Base-by-base conservation (phyloP, 106 monocot species). In the Chionographis japonica region DNA sequence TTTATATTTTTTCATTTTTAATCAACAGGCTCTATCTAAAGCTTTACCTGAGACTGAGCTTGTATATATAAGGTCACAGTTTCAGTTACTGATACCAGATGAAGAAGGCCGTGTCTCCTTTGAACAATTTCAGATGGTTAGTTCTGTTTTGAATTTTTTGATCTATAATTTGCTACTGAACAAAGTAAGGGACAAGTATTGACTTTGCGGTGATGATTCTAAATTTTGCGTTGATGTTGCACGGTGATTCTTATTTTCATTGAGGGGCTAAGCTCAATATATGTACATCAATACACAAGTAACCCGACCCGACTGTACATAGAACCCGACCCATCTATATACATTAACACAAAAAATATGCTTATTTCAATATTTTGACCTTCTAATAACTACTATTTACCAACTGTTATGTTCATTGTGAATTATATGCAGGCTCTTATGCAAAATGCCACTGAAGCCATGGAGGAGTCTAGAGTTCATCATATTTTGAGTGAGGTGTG, bases 41-140 rank as follows among this genome's bases (percentile, higher is more conserved):
- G 78, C 78, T 60, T 67, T 78, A 54, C 66, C 78, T 27, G 72
- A 78, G 66, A 54, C 67, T 56, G 72, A 78, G 52, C 62, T 78
- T 4, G 27, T 27, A 27, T 27, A 27, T 27, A 27, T 27, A 27
- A 27, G 27, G 27, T 27, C 27, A 27, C 27, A 78, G 19, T 78
- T 78, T 71, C 8, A 54, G 16, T 54, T 78, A 52, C 60, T 78
- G 72, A 67, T 72, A 16, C 78, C 78, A 64, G 61, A 51, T 39
- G 4, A 60, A 50, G 72, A 78, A 52, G 78, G 67, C 0, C 37
- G 66, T 53, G 37, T 78, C 36, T 46, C 65, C 41, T 63, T 72
- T 52, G 78, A 78, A 61, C 72, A 78, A 50, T 78, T 78, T 40
- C 78, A 19, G 41, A 68, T 6, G 78, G 78, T 78, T 53, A 46